A percentile compares a stretch with the other conserved stretches of the same genome.
These are phyloP conservation scores for Penicillium ucsense DNA, from an alignment of 495 filamentous ascomycete species.

Conservation along the genomic window DNA sequence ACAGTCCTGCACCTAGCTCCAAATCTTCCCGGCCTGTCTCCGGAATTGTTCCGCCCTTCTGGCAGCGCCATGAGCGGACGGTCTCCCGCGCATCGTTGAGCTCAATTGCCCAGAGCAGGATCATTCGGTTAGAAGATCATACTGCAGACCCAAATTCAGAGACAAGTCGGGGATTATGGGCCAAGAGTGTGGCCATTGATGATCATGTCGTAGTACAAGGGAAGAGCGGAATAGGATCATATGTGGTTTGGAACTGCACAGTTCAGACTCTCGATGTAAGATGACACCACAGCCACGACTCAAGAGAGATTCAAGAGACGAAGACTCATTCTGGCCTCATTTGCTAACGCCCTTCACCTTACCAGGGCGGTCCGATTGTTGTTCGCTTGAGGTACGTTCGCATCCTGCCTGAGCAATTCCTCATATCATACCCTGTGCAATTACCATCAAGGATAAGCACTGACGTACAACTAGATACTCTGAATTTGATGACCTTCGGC, in stretches of 20 bases:
- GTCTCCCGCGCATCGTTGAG: constrained; percentile 34
- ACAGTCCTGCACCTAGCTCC: constrained; percentile 5
- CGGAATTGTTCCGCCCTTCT: constrained; percentile 39
- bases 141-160: constrained; percentile 52
- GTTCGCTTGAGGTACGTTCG: constrained; percentile 46
- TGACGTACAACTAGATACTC: constrained; percentile 46
- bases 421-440: neutral
- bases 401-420: neutral
- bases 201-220: constrained; percentile 57
- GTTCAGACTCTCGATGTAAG: constrained; percentile 62
- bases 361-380: constrained; percentile 48
- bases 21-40: constrained; percentile 28
- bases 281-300: constrained; percentile 1
- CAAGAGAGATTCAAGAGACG: no score
- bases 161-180: constrained; percentile 56
- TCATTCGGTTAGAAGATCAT: constrained; percentile 62
- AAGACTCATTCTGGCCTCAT: no score
- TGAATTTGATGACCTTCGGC: constrained; percentile 57
- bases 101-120: constrained; percentile 28
- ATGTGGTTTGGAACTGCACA: constrained; percentile 66
- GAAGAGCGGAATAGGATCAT: constrained; percentile 54
- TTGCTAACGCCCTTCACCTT: no score
- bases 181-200: constrained; percentile 53
- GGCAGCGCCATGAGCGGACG: constrained; percentile 37
- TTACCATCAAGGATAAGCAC: neutral